Evolutionary conservation across 768 basidiomycete species (phyloP), one percentile per base, ranked within the genome.

Genomic region (Amanita inopinata): DNA sequence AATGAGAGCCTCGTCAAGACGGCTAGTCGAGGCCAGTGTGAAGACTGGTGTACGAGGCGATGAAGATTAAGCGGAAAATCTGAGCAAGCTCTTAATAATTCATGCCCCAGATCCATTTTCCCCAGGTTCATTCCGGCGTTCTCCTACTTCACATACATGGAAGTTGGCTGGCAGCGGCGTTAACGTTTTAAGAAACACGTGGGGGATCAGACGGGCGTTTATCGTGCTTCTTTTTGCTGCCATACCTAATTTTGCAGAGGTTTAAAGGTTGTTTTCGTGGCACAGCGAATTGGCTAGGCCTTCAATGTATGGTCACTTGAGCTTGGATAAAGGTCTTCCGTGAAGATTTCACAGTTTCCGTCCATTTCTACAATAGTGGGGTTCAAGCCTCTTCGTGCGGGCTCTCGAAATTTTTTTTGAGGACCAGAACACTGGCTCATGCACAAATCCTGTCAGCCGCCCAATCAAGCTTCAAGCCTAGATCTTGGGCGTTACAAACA

Each of bases 101-200:
- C 38, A 31, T 38, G 40, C 43, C 40, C 37, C 46, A 49, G 31
- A 47, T 47, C 47, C 50, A 18, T 12, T 17, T 43, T 52, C 51
- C 33, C 51, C 53, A 54, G 51, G 48, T 49, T 58, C 51, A 56
- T 56, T 47, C 46, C 53, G 43, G 53, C 19, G 12, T 28, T 22
- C 38, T 33, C 46, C 33, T 31, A 15, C 31, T 35, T n/a, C 30
- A 19, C 18, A 24, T 12, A 14, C 30, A 8, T 11, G 17, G 17
- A 30, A 5, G 11, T 15, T 22, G 27, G 7, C n/a, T 7, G 7
- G 7, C 18, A 1, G 18, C 18, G 28, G 10, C 17, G 19, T n/a
- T 32, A 42, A 12, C 31, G 8, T 33, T 9, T 33, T 19, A 11
- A 19, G 41, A 20, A 33, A 33, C 31, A 14, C 19, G 28, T 32